Evolutionary conservation across 208 protist species (phyloP).

Genomic region (Lotmaria passim): DNA sequence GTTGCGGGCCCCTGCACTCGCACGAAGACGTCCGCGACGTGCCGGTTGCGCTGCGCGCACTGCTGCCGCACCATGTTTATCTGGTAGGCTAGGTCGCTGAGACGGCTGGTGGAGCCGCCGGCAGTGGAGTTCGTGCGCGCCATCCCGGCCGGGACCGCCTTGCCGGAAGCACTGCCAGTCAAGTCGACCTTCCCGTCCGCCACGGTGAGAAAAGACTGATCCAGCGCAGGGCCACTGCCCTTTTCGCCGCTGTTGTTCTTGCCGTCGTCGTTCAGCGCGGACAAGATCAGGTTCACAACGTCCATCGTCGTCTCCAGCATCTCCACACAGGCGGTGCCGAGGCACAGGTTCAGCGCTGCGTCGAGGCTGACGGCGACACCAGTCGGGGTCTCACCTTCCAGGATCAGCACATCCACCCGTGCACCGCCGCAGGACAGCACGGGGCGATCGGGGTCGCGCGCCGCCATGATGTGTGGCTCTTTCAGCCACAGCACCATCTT

Average conservation of each 20-base stretch:
- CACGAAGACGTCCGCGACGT: conserved; percentile 66
- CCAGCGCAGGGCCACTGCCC: neutral
- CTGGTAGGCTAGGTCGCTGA: conserved; percentile 37
- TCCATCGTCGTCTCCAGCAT: conserved; percentile 82
- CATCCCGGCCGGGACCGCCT: conserved; percentile 8
- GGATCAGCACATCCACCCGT: conserved; percentile 45
- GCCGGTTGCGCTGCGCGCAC: conserved; percentile 45
- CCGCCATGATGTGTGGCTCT: conserved; percentile 54
- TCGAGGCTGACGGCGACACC: conserved; percentile 49
- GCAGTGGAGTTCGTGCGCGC: conserved; percentile 4
- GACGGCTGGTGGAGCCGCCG: neutral
- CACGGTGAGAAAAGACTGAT: conserved; percentile 5
- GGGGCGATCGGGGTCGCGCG: conserved; percentile 39
- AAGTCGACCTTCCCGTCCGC: conserved; percentile 6
- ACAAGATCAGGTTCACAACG: conserved; percentile 69
- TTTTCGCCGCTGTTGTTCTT: conserved; percentile 1
- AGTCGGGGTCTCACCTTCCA: conserved; percentile 35
- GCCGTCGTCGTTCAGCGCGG: conserved; percentile 30
- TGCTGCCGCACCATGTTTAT: conserved; percentile 37
- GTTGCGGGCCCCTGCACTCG: conserved; percentile 54
- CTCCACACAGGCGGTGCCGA: conserved; percentile 83
- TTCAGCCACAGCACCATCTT: conserved; percentile 58
- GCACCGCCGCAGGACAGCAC: conserved; percentile 56
- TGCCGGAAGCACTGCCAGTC: conserved; percentile 7
- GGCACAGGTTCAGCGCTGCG: conserved; percentile 41